A percentile compares a stretch with the other conserved stretches of the same genome.
phyloP scores from a whole-genome alignment of 352 stramenopile species.

The Globisporangium apiculatum region DNA sequence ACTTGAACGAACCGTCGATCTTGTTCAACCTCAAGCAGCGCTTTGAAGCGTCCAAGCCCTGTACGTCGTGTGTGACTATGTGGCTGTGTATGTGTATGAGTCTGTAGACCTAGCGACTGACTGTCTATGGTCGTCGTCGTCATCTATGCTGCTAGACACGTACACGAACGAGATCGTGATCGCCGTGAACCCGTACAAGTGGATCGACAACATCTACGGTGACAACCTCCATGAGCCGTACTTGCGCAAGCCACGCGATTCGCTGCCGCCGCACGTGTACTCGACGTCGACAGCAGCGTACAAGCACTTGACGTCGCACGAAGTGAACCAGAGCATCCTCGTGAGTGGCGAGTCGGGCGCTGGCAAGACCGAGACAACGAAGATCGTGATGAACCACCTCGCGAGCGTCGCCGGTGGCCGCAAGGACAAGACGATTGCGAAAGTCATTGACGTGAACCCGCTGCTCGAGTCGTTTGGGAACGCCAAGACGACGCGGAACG shows the following conservation, averaged over 20 bases:
- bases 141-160: slow-evolving; percentile 61
- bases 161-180: slow-evolving; percentile 98
- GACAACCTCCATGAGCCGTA: slow-evolving; percentile 85
- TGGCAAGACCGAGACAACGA: slow-evolving; percentile 97
- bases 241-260: slow-evolving; percentile 57
- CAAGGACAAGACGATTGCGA: slow-evolving; percentile 86
- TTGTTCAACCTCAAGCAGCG: slow-evolving; percentile 92
- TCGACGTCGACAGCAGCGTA: slow-evolving; percentile 81
- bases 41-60: slow-evolving; percentile 89
- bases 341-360: slow-evolving; percentile 84
- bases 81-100: background rate
- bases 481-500: slow-evolving; percentile 91
- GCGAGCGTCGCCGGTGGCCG: slow-evolving; percentile 74
- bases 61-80: slow-evolving; percentile 19
- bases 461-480: slow-evolving; percentile 94
- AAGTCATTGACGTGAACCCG: slow-evolving; percentile 90
- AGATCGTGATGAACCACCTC: slow-evolving; percentile 90
- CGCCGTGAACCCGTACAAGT: slow-evolving; percentile 97
- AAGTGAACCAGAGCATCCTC: slow-evolving; percentile 84
- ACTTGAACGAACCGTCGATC: slow-evolving; percentile 91
- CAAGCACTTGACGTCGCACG: slow-evolving; percentile 73
- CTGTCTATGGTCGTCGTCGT: background rate
- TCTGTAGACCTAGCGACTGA: no score
- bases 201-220: slow-evolving; percentile 89
- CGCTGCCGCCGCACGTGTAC: slow-evolving; percentile 75